Percentiles rank a stretch among this genome's conserved stretches.
Conservation (phyloP, 768 basidiomycete species). For the Leucosporidium yakuticum region DNA sequence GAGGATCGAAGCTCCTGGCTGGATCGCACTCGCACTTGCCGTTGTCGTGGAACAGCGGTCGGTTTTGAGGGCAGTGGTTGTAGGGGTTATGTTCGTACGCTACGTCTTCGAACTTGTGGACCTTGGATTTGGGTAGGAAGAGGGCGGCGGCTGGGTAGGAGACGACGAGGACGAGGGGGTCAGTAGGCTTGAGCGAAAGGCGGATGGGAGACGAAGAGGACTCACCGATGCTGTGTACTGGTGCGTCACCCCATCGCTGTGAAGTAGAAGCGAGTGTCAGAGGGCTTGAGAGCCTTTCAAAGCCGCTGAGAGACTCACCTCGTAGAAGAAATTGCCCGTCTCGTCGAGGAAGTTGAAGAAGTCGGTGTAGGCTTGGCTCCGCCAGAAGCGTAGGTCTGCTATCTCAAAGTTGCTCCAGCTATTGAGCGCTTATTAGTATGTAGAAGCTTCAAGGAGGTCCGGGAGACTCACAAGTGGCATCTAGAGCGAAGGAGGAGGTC, state of each 20-base stretch:
- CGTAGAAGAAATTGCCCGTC: conserved; percentile 53
- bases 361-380: conserved; percentile 46
- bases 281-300: too few species aligned
- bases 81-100: conserved; percentile 51
- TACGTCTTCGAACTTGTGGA: conserved; percentile 72
- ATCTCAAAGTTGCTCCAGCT: conserved; percentile 94
- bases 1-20: neutral
- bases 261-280: conserved; percentile 25
- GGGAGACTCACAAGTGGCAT: neutral
- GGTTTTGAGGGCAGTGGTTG: conserved; percentile 52
- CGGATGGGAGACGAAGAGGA: neutral
- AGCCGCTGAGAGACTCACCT: conserved; percentile 38
- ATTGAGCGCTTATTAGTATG: neutral
- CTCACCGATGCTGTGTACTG: conserved; percentile 65
- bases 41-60: conserved; percentile 3
- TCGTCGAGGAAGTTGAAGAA: conserved; percentile 78
- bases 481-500: neutral
- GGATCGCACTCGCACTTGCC: conserved; percentile 13
- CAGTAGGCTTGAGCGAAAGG: neutral
- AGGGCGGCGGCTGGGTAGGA: conserved; percentile 61
- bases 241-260: conserved; percentile 92
- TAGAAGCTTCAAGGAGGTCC: neutral
- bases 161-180: neutral
- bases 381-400: conserved; percentile 75
- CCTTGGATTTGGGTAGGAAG: conserved; percentile 77